phyloP scores from a whole-genome alignment of 768 basidiomycete species.

The Hygrophoropsis aurantiaca region DNA sequence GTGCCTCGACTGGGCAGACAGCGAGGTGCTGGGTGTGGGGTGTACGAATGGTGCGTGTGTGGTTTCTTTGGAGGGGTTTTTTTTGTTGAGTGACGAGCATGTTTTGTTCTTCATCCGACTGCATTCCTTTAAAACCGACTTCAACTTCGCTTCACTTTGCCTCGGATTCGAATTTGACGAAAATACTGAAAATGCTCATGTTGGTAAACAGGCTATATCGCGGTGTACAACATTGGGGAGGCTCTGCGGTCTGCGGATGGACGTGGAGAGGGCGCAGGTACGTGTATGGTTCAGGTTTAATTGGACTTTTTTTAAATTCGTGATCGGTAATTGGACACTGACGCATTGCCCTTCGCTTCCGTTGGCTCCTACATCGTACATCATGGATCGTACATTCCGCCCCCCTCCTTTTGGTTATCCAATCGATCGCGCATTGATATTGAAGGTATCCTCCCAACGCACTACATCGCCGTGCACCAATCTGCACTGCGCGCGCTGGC shows the following conservation, averaged over 20 bases:
- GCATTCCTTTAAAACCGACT: too few relatives aligned
- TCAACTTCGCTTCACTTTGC: background rate
- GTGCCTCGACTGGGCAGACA: conserved; percentile 89
- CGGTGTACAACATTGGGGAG: conserved; percentile 53
- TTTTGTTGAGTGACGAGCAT: too few relatives aligned
- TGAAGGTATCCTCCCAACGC: conserved; percentile 56
- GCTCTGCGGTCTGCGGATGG: conserved; percentile 35
- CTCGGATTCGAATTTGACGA: background rate
- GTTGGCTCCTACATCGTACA: too few relatives aligned
- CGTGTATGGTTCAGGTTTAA: too few relatives aligned
- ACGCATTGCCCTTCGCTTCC: too few relatives aligned
- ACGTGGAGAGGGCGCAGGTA: conserved; percentile 38
- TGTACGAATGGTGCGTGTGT: conserved; percentile 69
- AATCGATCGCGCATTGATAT: background rate
- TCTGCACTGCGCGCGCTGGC: conserved; percentile 74
- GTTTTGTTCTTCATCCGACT: too few relatives aligned
- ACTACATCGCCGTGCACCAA: conserved; percentile 75
- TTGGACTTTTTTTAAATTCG: background rate
- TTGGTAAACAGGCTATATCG: conserved; percentile 52
- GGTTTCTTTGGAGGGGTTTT: conserved; percentile 5
- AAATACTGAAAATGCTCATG: too few relatives aligned
- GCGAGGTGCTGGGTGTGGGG: conserved; percentile 78
- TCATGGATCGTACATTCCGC: too few relatives aligned
- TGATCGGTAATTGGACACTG: background rate
- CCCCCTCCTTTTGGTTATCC: too few relatives aligned